phyloP scores from a whole-genome alignment of 73 alveolate genomes.

The Paramecium sonneborni region DNA sequence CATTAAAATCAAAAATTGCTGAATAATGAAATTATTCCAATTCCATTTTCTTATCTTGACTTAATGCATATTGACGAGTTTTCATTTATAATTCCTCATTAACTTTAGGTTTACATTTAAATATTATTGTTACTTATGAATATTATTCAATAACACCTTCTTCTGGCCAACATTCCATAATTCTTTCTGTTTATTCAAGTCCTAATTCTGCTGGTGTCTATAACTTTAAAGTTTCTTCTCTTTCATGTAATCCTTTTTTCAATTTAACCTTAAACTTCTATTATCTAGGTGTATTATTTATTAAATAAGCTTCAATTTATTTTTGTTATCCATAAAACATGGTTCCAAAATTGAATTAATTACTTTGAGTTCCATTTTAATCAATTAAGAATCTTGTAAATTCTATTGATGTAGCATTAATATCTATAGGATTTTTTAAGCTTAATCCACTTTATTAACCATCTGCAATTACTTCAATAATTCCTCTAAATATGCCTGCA shows the following conservation, averaged over 20 bases:
- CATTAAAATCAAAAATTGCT: constrained; percentile 80
- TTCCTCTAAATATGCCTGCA: constrained; percentile 93
- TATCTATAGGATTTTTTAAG: constrained; percentile 91
- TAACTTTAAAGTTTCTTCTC: constrained; percentile 82
- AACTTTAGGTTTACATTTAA: constrained; percentile 84
- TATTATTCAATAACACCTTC: constrained; percentile 93
- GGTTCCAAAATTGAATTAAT: constrained; percentile 93
- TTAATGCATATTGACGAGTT: constrained; percentile 66
- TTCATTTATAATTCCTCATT: constrained; percentile 63
- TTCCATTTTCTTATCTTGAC: constrained; percentile 74
- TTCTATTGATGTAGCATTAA: constrained; percentile 98
- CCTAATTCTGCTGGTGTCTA: constrained; percentile 95
- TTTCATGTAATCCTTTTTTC: constrained; percentile 85
- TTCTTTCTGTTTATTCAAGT: constrained; percentile 92
- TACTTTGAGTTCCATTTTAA: constrained; percentile 88
- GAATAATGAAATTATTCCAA: constrained; percentile 76
- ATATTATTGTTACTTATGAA: constrained; percentile 87
- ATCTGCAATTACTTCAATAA: constrained; percentile 92
- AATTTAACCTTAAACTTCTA: constrained; percentile 85
- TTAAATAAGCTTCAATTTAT: constrained; percentile 92
- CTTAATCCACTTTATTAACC: constrained; percentile 80
- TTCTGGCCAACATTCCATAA: constrained; percentile 94
- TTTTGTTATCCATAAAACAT: constrained; percentile 95
- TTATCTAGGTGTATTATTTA: constrained; percentile 95
- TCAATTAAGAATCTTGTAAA: constrained; percentile 75